Percentiles rank a stretch among this genome's conserved stretches.
Evolutionary conservation across 306 rosid species (phyloP).

Genomic region (Elaeagnus macrophylla): DNA sequence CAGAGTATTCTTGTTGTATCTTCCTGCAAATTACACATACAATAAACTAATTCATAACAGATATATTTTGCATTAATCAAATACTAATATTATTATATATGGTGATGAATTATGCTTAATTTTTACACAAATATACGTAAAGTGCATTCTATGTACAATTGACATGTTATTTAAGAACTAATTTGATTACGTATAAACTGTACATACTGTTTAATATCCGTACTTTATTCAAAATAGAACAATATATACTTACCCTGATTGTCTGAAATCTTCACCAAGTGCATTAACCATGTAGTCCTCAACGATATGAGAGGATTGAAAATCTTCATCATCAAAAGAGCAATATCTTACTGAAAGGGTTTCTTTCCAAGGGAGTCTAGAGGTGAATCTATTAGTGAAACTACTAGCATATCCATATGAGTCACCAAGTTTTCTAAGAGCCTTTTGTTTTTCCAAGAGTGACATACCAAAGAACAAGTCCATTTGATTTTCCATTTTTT

Average conservation of each 20-base stretch:
- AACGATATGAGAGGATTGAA: background rate
- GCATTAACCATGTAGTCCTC: background rate
- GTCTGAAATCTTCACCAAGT: background rate
- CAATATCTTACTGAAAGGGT: background rate
- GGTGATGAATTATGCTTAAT: no score
- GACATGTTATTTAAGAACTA: no score
- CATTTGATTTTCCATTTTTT: background rate
- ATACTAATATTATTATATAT: no score
- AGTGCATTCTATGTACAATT: no score
- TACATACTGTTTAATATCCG: no score
- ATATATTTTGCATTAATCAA: background rate
- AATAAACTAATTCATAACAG: background rate
- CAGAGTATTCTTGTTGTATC: background rate
- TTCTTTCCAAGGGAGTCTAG: conserved; percentile 11
- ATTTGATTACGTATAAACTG: no score
- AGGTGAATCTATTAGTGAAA: background rate
- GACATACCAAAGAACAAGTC: conserved; percentile 2
- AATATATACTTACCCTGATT: conserved; percentile 6
- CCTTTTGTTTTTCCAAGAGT: conserved; percentile 5
- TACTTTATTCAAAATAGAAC: no score
- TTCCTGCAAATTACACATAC: background rate
- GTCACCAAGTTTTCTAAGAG: conserved; percentile 8
- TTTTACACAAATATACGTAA: no score
- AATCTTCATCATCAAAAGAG: background rate
- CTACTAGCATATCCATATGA: conserved; percentile 11